Percentiles rank a stretch among this genome's conserved stretches.
Conservation (phyloP, 805 yeast species). For the Wickerhamomyces bisporus region DNA sequence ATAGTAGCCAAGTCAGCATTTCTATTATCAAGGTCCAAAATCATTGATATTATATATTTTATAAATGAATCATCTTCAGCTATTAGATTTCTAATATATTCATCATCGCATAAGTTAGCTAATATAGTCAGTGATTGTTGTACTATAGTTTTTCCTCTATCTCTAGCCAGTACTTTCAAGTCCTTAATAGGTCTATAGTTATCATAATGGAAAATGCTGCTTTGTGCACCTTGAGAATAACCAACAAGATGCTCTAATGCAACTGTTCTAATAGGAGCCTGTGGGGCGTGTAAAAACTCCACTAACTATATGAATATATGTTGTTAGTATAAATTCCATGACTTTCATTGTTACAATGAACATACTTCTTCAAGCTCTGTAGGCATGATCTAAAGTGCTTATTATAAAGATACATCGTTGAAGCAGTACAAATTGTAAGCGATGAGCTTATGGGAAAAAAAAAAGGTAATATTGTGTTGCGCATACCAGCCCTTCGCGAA, state of each 20-base stretch:
- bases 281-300: conserved; percentile 74
- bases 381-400: conserved; percentile 38
- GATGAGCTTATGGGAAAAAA: conserved; percentile 1
- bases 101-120: conserved; percentile 76
- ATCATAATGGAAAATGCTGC: conserved; percentile 62
- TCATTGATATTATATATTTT: conserved; percentile 41
- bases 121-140: conserved; percentile 72
- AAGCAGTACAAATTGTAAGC: background rate
- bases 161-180: conserved; percentile 54
- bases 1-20: conserved; percentile 82
- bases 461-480: background rate
- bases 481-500: background rate
- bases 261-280: conserved; percentile 72
- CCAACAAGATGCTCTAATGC: conserved; percentile 84
- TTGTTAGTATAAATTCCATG: no score
- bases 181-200: conserved; percentile 68
- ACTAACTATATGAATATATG: no score
- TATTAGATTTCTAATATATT: conserved; percentile 54
- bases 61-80: conserved; percentile 58
- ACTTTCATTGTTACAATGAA: no score
- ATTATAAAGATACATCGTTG: no score
- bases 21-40: conserved; percentile 50
- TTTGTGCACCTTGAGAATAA: conserved; percentile 66
- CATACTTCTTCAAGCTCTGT: conserved; percentile 51
- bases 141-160: conserved; percentile 49